Evolutionary conservation across 441 rosid species (phyloP).

Genomic region (Metrosideros polymorpha): DNA sequence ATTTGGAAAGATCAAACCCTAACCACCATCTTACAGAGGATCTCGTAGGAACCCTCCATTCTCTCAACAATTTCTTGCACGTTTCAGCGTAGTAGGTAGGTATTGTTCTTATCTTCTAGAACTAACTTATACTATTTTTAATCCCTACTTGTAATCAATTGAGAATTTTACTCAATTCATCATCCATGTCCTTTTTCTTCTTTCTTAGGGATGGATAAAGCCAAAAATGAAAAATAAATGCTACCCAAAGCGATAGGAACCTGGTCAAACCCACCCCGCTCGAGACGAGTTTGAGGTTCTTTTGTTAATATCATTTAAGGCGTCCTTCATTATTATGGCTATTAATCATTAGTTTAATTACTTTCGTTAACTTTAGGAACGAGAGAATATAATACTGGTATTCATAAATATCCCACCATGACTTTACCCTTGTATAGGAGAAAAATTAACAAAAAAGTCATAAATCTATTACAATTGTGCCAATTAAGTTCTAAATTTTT

Average conservation of each 20-base stretch:
- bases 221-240: neutral
- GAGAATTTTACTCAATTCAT: neutral
- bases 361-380: neutral
- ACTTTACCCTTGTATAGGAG: neutral
- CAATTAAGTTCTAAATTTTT: too few species aligned
- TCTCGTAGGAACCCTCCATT: neutral
- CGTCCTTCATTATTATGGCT: neutral
- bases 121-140: neutral
- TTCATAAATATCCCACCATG: neutral
- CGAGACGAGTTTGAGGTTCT: neutral
- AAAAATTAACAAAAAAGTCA: too few species aligned
- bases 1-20: neutral
- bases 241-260: neutral
- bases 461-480: too few species aligned
- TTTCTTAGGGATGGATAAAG: neutral
- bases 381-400: neutral
- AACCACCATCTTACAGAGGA: neutral
- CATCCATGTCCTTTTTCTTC: neutral
- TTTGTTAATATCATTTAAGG: neutral
- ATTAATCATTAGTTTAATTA: neutral
- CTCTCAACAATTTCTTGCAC: neutral
- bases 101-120: neutral
- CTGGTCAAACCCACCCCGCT: neutral
- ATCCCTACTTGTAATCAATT: neutral
- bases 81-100: neutral